Evolutionary conservation across 495 filamentous ascomycete genomes (phyloP), one percentile per base, ranked within the genome.

Genomic region (Xylaria curta): DNA sequence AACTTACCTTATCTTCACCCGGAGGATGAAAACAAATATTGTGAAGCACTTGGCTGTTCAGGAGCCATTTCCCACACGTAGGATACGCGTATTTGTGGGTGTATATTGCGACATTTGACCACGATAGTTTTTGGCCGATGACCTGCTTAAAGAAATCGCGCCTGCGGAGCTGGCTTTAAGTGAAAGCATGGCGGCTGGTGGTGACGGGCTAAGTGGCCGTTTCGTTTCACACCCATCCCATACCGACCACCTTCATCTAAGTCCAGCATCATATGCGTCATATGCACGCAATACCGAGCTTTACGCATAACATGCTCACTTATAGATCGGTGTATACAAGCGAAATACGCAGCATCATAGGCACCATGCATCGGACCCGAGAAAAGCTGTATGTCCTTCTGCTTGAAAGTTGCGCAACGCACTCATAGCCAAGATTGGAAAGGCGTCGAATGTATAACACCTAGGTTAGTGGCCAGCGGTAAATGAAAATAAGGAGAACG

Each of bases 251-350:
- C 8, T 21, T 40, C 33, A 40, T 61, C 58, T 9, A 7, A 40
- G 33, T 13, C 21, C 19, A 21, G 26, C 28, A 58, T 51, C 3
- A 51, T 51, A 51, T 51, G 26, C 28, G 33, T 51, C 3, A 51
- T 51, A 51, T 51, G 49, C 49, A 51, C 49, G 3, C n/a, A 51
- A 51, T 51, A 51, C 49, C 49, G 49, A 51, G n/a, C 12, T 33
- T 33, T 58, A 58, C 26, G 12, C 6, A 19, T 58, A 58, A 33
- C 26, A 58, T 58, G 54, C 54, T 33, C 28, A 33, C 7, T 58
- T 28, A 58, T 58, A 28, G 54, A 58, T 33, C 54, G 54, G 54
- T 58, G 54, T 58, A 13, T 58, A 31, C 4, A 31, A 31, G 53
- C 53, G 53, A 56, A 15, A 31, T 56, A 31, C 24, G 51, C 51